phyloP scores from a whole-genome alignment of 768 basidiomycete genomes.

The Russula ochroleuca region DNA sequence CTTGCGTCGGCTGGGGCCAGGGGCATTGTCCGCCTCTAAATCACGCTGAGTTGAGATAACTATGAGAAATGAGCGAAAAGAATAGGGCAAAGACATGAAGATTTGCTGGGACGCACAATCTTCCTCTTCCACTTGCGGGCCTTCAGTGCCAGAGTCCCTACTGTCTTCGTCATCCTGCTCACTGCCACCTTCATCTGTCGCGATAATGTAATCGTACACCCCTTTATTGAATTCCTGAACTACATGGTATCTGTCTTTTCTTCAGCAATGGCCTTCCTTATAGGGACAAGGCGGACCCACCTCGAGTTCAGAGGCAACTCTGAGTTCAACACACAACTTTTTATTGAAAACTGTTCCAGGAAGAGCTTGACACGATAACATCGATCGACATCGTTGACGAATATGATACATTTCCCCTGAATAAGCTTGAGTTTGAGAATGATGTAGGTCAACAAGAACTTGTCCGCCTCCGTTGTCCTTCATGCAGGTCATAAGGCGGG shows the following conservation, averaged over 20 bases:
- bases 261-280: conserved; percentile 15
- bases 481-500: neutral
- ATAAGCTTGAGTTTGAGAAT: conserved; percentile 95
- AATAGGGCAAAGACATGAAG: neutral
- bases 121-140: conserved; percentile 36
- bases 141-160: conserved; percentile 43
- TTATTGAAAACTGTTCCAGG: conserved; percentile 95
- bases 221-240: conserved; percentile 99
- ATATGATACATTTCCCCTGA: conserved; percentile 93
- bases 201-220: conserved; percentile 97
- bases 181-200: conserved; percentile 83
- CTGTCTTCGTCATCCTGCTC: conserved; percentile 49
- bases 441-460: conserved; percentile 94
- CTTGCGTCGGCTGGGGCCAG: conserved; percentile 37
- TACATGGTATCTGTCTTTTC: conserved; percentile 69
- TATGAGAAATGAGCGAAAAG: conserved; percentile 30
- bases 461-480: conserved; percentile 73
- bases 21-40: neutral
- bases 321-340: conserved; percentile 92
- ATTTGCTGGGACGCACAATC: conserved; percentile 34
- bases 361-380: conserved; percentile 97
- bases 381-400: conserved; percentile 94
- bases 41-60: conserved; percentile 55
- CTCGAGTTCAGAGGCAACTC: conserved; percentile 94
- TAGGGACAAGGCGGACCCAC: conserved; percentile 33